Evolutionary conservation across 2,329 filamentous ascomycete genomes (phyloP).

Genomic region (Cytospora piceae): DNA sequence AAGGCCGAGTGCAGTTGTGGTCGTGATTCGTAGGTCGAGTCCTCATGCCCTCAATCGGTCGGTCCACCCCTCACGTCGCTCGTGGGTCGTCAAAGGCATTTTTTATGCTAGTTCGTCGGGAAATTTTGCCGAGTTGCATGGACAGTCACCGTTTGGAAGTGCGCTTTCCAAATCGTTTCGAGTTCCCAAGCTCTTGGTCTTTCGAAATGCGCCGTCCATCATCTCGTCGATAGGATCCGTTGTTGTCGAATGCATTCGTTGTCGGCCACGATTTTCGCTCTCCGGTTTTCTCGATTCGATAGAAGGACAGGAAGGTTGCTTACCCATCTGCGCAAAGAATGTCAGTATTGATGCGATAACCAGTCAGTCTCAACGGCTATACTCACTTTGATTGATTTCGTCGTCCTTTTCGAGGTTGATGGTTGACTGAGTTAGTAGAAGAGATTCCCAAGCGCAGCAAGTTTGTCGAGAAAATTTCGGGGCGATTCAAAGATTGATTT

Average conservation of each 20-base stretch:
- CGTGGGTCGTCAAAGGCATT: not conserved
- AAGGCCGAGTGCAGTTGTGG: not conserved
- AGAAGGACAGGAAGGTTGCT: slow-evolving; percentile 42
- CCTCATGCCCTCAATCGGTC: not conserved
- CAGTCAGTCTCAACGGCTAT: not conserved
- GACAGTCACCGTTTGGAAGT: too few species aligned
- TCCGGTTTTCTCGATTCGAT: slow-evolving; percentile 23
- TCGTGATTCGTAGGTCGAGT: not conserved
- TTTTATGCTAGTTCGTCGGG: not conserved
- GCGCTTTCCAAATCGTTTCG: not conserved
- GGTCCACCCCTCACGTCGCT: not conserved
- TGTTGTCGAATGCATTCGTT: not conserved
- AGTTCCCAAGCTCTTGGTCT: not conserved
- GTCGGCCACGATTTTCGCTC: slow-evolving; percentile 23
- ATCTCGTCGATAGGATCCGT: not conserved
- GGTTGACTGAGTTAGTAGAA: slow-evolving; percentile 26
- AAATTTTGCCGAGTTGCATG: not conserved
- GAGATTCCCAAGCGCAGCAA: slow-evolving; percentile 7
- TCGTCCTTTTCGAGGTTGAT: slow-evolving; percentile 36
- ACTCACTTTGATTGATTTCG: slow-evolving; percentile 38
- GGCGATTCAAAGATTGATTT: slow-evolving; percentile 30
- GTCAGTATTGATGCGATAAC: slow-evolving; percentile 42
- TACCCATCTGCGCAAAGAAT: slow-evolving; percentile 60
- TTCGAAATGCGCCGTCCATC: not conserved
- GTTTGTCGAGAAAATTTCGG: slow-evolving; percentile 27